Percentiles rank a stretch among this genome's conserved stretches.
Conservation (phyloP, 1,284 basidiomycete genomes). For the Inonotus hispidus region DNA sequence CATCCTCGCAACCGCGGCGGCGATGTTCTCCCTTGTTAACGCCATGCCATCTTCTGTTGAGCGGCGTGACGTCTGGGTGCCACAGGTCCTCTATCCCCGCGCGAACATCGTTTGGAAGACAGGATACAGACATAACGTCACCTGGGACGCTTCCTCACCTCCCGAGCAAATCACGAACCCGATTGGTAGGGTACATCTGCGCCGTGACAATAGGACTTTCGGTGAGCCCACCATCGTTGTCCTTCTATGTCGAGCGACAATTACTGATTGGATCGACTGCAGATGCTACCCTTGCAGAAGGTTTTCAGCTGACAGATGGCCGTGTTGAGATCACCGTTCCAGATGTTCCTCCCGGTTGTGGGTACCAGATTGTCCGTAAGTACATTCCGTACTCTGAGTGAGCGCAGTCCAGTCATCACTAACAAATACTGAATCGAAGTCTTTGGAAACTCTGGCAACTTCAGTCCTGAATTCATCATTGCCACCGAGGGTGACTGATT, state of each 20-base stretch:
- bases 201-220: constrained; percentile 25
- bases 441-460: constrained; percentile 47
- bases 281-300: constrained; percentile 31
- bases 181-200: constrained; percentile 32
- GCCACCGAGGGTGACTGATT: constrained; percentile 18
- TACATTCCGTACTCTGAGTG: constrained; percentile 14
- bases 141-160: constrained; percentile 38
- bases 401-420: constrained; percentile 2
- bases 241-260: neutral
- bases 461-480: constrained; percentile 36
- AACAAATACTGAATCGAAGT: constrained; percentile 29
- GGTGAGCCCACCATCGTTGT: constrained; percentile 26
- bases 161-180: constrained; percentile 45
- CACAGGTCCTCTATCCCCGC: constrained; percentile 35
- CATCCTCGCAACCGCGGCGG: neutral
- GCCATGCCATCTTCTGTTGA: constrained; percentile 24
- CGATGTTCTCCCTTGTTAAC: constrained; percentile 8
- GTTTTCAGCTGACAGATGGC: constrained; percentile 38
- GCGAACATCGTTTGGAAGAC: constrained; percentile 36
- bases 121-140: constrained; percentile 38
- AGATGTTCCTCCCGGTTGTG: constrained; percentile 26
- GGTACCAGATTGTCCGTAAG: constrained; percentile 40
- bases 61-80: constrained; percentile 43
- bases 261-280: neutral
- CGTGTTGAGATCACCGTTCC: constrained; percentile 35